Evolutionary conservation across 2,329 filamentous ascomycete genomes (phyloP), one percentile per base, ranked within the genome.

Genomic region (Chalaropsis thielavioides): DNA sequence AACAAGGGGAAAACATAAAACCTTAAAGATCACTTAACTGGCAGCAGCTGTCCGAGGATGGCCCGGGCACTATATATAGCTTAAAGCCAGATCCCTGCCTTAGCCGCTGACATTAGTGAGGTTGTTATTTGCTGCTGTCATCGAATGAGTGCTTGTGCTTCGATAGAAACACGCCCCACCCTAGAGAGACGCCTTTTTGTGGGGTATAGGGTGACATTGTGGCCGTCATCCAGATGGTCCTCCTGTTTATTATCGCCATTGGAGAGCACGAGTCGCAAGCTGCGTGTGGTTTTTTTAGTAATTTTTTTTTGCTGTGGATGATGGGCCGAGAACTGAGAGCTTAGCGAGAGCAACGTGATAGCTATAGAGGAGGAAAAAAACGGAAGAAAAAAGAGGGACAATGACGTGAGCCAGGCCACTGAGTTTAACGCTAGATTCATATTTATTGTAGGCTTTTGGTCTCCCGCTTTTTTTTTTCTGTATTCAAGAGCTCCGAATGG

Each of bases 41-140:
- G 17, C 7, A 35, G 51, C 51, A 58, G n/a, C 51, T 58, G 27
- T 27, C 51, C 27, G 27, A 35, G 27, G 24, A 58, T 58, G 51
- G 51, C 51, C 27, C 27, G 51, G 15, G 51, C 51, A 15, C 51
- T 35, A 38, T 58, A 58, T 38, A 58, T 58, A 58, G 51, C 27
- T 31, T 58, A 58, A 17, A 31, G 51, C 27, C 13, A n/a, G 17
- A 56, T 56, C 51, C 24, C 51, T 56, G 51, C 22, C 51, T 56
- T 56, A 35, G 22, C 13, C 13, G 22, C n/a, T 31, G 15, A 17
- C 22, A 11, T 58, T 35, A 58, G 27, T 17, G 17, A 35, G 27
- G 11, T n/a, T 58, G 51, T n/a, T 35, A 58, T 58, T 58, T 58
- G 51, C 24, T 58, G 51, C 51, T 58, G 51, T 58, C 51, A 58